Base-by-base conservation (phyloP, 208 protist species). In the Balamuthia mandrillaris region DNA sequence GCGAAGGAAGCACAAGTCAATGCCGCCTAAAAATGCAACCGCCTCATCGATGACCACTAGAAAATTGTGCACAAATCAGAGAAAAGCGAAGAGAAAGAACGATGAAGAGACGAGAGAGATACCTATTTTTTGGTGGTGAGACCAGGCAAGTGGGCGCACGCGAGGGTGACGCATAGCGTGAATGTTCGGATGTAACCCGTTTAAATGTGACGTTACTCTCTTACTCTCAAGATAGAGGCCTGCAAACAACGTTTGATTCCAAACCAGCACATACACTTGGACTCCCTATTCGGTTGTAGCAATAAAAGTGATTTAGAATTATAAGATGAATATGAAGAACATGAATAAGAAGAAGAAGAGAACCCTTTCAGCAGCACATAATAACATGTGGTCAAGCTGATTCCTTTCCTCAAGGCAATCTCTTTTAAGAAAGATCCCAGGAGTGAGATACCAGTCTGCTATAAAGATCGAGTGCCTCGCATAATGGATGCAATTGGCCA, bases 1-100 rank as follows among this genome's bases (percentile, higher is more conserved):
- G 75, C 89, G 56, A 33, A 85, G 84, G 75, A 88, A 86, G 63
- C 77, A 84, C 31, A 91, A 56, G 72, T 91, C 89, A 29, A 90
- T 35, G 0, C 89, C 89, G 37, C 89, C 89, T 5, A 91, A 37
- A 86, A 91, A 91, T 61, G 86, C 89, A 21, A 91, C 82, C 39
- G 87, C 65, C 78, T 91, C 87, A 75, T 91, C 89, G 1, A 91
- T 16, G 18, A 89, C 61, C 52, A 91, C 52, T 52, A 37, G 3
- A 41, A 68, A 37, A n/a, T n/a, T n/a, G 58, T 24, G 16, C 33
- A 18, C 52, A 60, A 60, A 3, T 3, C 6, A 4, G 24, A 60
- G 7, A 18, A 60, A 60, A 27, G 24, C n/a, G 29, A 58, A 58
- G 52, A 1, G 52, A 29, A 18, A 29, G 14, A 61, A 58, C 4